A percentile compares a stretch with the other conserved stretches of the same genome.
Conservation (phyloP, 345 rosid genomes). For the Streptanthus diversifolius region DNA sequence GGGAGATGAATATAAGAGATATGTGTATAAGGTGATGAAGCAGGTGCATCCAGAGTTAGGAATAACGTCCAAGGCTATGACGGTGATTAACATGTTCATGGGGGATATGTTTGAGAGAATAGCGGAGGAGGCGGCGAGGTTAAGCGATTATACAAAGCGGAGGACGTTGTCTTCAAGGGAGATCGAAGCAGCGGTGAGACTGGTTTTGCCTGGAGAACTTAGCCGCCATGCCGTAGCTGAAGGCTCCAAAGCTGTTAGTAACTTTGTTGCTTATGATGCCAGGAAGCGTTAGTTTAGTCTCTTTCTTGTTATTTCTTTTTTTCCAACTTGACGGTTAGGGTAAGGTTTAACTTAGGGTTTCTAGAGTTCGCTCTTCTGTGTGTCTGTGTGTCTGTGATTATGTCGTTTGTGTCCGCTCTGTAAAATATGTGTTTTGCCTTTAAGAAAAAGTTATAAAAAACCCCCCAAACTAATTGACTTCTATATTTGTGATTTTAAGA, state of each 20-base stretch:
- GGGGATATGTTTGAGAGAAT: constrained; percentile 74
- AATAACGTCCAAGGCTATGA: constrained; percentile 67
- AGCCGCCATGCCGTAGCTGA: constrained; percentile 71
- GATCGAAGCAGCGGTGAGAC: constrained; percentile 61
- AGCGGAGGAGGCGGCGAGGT: constrained; percentile 54
- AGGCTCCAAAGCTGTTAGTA: constrained; percentile 63
- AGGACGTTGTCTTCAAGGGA: constrained; percentile 62
- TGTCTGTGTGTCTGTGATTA: not conserved
- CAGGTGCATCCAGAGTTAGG: constrained; percentile 68
- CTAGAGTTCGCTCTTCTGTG: not conserved
- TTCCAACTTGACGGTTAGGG: not conserved
- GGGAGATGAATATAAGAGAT: constrained; percentile 52
- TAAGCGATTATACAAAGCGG: constrained; percentile 34
- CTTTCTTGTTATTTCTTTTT: not conserved
- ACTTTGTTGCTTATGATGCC: constrained; percentile 34
- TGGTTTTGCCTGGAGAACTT: constrained; percentile 76
- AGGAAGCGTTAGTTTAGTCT: constrained; percentile 12
- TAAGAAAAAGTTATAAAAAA: too few relatives aligned
- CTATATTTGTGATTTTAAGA: not conserved
- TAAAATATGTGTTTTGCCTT: not conserved
- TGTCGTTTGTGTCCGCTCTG: not conserved
- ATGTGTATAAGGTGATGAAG: constrained; percentile 60
- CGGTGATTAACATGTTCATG: constrained; percentile 59
- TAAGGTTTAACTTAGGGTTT: not conserved
- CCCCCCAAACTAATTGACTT: not conserved